Conservation (phyloP, 2,329 filamentous ascomycete genomes). For the Cordyceps farinosa region DNA sequence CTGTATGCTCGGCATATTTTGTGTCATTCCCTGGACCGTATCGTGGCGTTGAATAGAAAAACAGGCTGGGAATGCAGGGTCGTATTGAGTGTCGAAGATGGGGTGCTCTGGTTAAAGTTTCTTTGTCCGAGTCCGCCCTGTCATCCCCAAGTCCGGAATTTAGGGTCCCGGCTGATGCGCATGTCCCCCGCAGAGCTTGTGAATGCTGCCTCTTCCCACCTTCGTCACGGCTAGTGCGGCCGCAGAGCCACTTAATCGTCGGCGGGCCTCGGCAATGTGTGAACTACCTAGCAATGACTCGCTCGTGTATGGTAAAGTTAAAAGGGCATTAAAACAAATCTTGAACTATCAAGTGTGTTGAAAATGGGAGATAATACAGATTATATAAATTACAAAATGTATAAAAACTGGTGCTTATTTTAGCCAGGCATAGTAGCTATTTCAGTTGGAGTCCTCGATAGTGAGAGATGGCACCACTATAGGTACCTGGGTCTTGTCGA, state of each 20-base stretch:
- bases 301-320: neutral
- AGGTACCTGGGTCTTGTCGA: neutral
- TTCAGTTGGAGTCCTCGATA: too few relatives aligned
- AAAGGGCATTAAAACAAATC: neutral
- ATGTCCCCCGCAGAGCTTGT: neutral
- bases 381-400: too few relatives aligned
- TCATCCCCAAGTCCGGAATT: constrained; percentile 7
- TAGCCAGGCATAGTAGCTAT: neutral
- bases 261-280: constrained; percentile 13
- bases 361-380: neutral
- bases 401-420: neutral
- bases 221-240: neutral
- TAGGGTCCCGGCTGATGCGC: constrained; percentile 10
- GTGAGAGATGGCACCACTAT: too few relatives aligned
- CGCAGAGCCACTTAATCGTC: constrained; percentile 4
- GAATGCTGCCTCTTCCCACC: neutral
- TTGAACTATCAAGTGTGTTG: too few relatives aligned
- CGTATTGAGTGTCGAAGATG: neutral
- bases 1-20: constrained; percentile 13
- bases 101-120: neutral
- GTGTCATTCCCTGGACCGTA: neutral
- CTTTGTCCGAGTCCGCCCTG: constrained; percentile 1
- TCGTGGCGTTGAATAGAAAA: neutral
- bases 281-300: neutral
- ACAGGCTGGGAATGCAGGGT: neutral